These are phyloP conservation scores for Verruconis gallopava DNA, from an alignment of 2,329 filamentous ascomycete genomes.

Conservation along the genomic window DNA sequence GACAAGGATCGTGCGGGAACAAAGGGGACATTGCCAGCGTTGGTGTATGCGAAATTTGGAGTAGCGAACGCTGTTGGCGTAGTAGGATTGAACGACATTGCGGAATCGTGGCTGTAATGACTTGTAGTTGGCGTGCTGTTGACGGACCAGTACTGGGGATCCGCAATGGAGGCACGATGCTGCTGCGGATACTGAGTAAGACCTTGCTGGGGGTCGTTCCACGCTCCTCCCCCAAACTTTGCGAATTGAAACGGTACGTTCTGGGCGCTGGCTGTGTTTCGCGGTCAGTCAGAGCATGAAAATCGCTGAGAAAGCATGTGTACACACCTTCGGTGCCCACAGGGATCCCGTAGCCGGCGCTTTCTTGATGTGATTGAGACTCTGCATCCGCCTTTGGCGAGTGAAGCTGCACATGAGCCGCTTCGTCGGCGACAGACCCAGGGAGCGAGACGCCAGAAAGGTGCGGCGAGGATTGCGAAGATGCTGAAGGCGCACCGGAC, in stretches of 20 bases:
- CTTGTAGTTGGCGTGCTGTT: background rate
- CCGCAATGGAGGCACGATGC: background rate
- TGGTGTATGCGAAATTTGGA: slow-evolving; percentile 19
- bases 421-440: slow-evolving; percentile 2
- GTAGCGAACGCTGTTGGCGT: slow-evolving; percentile 3
- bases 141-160: background rate
- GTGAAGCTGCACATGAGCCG: background rate
- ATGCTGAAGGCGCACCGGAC: slow-evolving; percentile 12
- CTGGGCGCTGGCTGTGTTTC: background rate
- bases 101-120: background rate
- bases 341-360: background rate
- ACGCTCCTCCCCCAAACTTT: background rate
- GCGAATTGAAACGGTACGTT: background rate
- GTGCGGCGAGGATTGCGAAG: slow-evolving; percentile 3
- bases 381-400: slow-evolving; percentile 3
- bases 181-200: background rate
- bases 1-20: slow-evolving; percentile 26
- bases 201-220: background rate
- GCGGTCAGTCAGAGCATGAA: background rate
- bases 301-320: too few relatives aligned
- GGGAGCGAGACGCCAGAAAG: background rate
- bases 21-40: slow-evolving; percentile 19
- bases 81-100: background rate
- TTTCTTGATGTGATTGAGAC: background rate
- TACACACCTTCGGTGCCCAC: background rate